Percentiles rank a stretch among this genome's conserved stretches.
These are phyloP conservation scores for Conringia planisiliqua DNA, from an alignment of 345 rosid species.

Conservation along the genomic window DNA sequence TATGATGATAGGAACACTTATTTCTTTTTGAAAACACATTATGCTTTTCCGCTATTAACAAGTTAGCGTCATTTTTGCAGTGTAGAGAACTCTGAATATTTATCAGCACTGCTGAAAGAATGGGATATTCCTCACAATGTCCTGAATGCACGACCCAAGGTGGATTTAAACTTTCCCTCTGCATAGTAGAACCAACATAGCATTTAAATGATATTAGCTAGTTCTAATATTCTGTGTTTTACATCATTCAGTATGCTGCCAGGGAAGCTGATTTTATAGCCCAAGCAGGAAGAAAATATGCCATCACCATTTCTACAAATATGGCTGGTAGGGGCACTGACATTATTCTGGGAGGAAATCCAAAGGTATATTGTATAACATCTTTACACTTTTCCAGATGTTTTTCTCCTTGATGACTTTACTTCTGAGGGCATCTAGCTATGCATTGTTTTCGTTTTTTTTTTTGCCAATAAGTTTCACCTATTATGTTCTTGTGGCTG, in stretches of 20 bases:
- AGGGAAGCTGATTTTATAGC: conserved; percentile 93
- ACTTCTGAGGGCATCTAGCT: conserved; percentile 9
- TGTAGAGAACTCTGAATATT: conserved; percentile 88
- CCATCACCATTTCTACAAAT: conserved; percentile 94
- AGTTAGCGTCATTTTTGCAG: conserved; percentile 49
- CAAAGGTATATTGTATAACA: conserved; percentile 52
- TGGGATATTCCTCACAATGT: conserved; percentile 87
- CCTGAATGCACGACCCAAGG: conserved; percentile 96
- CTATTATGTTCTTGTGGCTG: conserved; percentile 20
- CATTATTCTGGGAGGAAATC: conserved; percentile 94
- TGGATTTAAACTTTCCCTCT: conserved; percentile 26
- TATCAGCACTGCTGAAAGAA: conserved; percentile 79
- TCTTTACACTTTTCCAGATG: background rate
- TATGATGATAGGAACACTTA: background rate
- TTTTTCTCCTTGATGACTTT: background rate
- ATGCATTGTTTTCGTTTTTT: background rate
- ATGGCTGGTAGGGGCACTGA: conserved; percentile 99
- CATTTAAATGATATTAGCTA: background rate
- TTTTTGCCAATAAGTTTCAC: background rate
- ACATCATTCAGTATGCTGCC: conserved; percentile 73
- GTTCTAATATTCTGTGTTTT: conserved; percentile 8
- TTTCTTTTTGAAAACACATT: background rate
- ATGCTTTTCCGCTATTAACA: background rate
- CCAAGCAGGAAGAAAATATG: conserved; percentile 90
- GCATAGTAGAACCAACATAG: conserved; percentile 7